These are phyloP conservation scores for Penicillium hordei DNA, from an alignment of 2,329 filamentous ascomycete species.

Conservation along the genomic window DNA sequence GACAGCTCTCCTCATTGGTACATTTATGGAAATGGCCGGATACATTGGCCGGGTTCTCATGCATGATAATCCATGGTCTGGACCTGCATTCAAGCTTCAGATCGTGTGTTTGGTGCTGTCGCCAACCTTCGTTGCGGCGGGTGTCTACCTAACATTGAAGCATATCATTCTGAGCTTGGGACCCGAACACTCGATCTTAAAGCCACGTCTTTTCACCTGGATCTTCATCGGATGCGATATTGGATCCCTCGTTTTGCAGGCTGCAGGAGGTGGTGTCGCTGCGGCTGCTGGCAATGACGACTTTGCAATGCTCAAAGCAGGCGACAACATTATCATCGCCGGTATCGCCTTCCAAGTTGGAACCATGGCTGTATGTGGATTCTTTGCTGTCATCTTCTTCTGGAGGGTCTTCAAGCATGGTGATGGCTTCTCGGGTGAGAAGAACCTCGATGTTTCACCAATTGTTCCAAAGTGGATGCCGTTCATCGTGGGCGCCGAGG, in stretches of 20 bases:
- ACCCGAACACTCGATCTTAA: slow-evolving; percentile 48
- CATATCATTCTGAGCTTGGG: slow-evolving; percentile 60
- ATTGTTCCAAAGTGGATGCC: slow-evolving; percentile 24
- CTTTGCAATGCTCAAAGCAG: slow-evolving; percentile 43
- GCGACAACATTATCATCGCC: slow-evolving; percentile 58
- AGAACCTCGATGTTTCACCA: slow-evolving; percentile 24
- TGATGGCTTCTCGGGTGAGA: slow-evolving; percentile 28
- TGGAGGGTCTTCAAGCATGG: slow-evolving; percentile 34
- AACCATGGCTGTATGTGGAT: slow-evolving; percentile 45
- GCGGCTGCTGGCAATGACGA: slow-evolving; percentile 48
- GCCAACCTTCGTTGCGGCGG: slow-evolving; percentile 56
- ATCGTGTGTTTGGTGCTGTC: slow-evolving; percentile 58
- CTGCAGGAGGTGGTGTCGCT: slow-evolving; percentile 58
- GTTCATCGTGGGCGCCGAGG: slow-evolving; percentile 29
- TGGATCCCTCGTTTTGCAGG: slow-evolving; percentile 59
- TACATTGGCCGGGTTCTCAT: slow-evolving; percentile 58
- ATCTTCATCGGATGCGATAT: slow-evolving; percentile 62
- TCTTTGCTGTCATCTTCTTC: slow-evolving; percentile 48
- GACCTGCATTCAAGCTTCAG: slow-evolving; percentile 53
- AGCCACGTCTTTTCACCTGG: slow-evolving; percentile 54
- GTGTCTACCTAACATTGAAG: slow-evolving; percentile 58
- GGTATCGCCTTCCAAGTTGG: slow-evolving; percentile 60
- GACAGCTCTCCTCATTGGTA: slow-evolving; percentile 50
- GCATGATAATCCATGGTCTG: slow-evolving; percentile 53
- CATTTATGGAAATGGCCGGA: slow-evolving; percentile 54